These are phyloP conservation scores for Colletotrichum simmondsii DNA, from an alignment of 2,329 filamentous ascomycete species.

Conservation along the genomic window DNA sequence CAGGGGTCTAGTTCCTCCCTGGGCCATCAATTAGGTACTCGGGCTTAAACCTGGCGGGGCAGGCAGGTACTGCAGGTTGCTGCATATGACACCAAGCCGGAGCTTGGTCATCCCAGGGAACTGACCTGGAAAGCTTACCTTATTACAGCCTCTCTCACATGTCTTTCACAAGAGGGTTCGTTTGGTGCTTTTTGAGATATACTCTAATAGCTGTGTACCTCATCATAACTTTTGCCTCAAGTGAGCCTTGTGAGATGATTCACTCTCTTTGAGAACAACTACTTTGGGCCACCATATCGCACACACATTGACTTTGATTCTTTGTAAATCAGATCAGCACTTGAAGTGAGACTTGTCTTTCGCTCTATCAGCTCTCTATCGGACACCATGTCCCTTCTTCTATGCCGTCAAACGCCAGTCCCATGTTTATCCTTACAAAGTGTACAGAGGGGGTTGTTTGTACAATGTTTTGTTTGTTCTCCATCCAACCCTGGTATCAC, in stretches of 20 bases:
- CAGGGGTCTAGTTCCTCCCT: conserved; percentile 13
- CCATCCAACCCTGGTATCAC: conserved; percentile 7
- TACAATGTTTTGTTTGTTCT: conserved; percentile 23
- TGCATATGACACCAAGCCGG: not conserved
- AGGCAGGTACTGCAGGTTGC: not conserved
- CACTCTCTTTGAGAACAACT: not conserved
- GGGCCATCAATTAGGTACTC: not conserved
- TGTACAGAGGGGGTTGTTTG: conserved; percentile 32
- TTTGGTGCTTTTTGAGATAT: not conserved
- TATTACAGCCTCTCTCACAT: not conserved
- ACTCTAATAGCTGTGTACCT: not conserved
- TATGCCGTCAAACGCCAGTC: conserved; percentile 33
- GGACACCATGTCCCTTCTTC: conserved; percentile 29
- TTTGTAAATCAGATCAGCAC: not conserved
- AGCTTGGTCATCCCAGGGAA: not conserved
- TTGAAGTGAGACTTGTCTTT: conserved; percentile 35
- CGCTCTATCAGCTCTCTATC: conserved; percentile 36
- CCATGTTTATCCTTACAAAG: conserved; percentile 33
- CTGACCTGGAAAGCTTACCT: not conserved
- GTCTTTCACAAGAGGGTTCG: no score
- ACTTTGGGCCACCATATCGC: not conserved
- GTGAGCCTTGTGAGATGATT: not conserved
- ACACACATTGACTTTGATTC: not conserved
- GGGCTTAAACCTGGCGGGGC: not conserved
- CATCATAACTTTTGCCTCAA: not conserved